Evolutionary conservation across 2,329 filamentous ascomycete genomes (phyloP), one percentile per base, ranked within the genome.

Genomic region (Colletotrichum siamense): DNA sequence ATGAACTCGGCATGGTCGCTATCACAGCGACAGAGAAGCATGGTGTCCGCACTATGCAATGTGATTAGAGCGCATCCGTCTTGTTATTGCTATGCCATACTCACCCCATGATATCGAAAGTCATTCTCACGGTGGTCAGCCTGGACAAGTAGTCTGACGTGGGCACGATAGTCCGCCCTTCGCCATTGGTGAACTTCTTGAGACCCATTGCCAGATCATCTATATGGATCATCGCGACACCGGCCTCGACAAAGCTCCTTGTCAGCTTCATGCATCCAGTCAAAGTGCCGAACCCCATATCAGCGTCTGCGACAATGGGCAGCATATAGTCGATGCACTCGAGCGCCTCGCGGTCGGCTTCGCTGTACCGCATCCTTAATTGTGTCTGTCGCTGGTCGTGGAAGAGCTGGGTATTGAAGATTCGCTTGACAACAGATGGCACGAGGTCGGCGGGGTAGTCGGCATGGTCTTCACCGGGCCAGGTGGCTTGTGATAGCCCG

Each of bases 371-470:
- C 73, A 86, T 79, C 0, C 85, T 81, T 64, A 83, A 83, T 71
- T 87, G 85, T 3, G 80, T 79, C 69, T 87, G 85, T 1, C 85
- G 78, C 79, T 86, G 84, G 73, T 85, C 84, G 59, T 86, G 84
- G 82, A 84, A 87, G 12, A 84, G 78, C 73, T 86, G 84, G 12
- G 82, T 82, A 30, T 84, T 84, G 81, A 86, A 84, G n/a, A 86
- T 82, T 76, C 85, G 85, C 71, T 82, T 78, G 0, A 86, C 85
- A 4, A 85, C 83, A 69, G 84, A 85, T 12, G 85, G 85, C 1
- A 87, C 85, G 1, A 84, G 85, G 71, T 87, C 85, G 80, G 84
- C 84, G 0, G 85, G 85, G 69, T 87, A 87, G 72, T 87, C 85
- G n/a, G 83, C 84, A 69, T 85, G 83, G 70, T 87, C 85, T 80